Evolutionary conservation across 78 protist species (phyloP).

Genomic region (slime mould (Dictyostelium discoideum)): dicty_2.7 NC_007088.5:1258501-1259000

Average conservation of each 20-base stretch:
- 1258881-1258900: conserved; percentile 83
- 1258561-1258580: no score
- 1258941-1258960: conserved; percentile 89
- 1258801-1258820: background rate
- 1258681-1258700: no score
- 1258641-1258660: background rate
- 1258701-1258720: background rate
- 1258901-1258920: conserved; percentile 78
- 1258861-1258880: conserved; percentile 36
- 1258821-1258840: background rate
- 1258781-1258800: background rate
- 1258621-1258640: no score
- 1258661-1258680: background rate
- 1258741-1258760: background rate
- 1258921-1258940: conserved; percentile 87
- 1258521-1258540: no score
- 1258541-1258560: no score
- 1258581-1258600: no score
- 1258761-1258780: background rate
- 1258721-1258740: background rate
- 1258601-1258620: no score
- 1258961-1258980: conserved; percentile 95
- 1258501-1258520: no score
- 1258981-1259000: conserved; percentile 94
- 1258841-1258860: background rate